Conservation (phyloP, 768 basidiomycete species). For the Fomitopsis serialis region DNA sequence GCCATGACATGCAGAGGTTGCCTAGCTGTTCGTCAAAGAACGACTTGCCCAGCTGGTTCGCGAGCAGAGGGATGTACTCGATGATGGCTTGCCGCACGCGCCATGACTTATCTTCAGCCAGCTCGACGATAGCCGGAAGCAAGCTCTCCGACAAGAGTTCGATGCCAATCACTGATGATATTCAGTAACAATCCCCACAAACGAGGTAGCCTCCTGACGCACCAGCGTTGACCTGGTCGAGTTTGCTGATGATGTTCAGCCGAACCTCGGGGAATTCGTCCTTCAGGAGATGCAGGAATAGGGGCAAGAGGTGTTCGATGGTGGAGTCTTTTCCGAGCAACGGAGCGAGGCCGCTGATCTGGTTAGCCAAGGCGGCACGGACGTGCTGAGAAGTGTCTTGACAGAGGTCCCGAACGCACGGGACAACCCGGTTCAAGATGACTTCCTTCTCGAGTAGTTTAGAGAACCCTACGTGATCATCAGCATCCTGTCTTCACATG, state of each 20-base stretch:
- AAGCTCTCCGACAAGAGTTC: slow-evolving; percentile 91
- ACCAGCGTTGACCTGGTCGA: slow-evolving; percentile 94
- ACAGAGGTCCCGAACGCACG: slow-evolving; percentile 91
- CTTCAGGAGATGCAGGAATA: slow-evolving; percentile 94
- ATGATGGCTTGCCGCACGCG: slow-evolving; percentile 99
- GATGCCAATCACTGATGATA: slow-evolving; percentile 87
- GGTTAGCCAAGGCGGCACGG: slow-evolving; percentile 90
- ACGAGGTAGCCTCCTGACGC: slow-evolving; percentile 6
- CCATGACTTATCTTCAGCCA: slow-evolving; percentile 99
- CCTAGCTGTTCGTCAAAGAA: slow-evolving; percentile 98
- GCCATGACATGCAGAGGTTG: slow-evolving; percentile 97
- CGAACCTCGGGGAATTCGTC: slow-evolving; percentile 99
- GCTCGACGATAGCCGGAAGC: slow-evolving; percentile 93
- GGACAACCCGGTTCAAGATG: slow-evolving; percentile 87
- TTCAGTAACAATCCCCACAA: slow-evolving; percentile 2
- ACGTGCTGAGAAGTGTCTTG: slow-evolving; percentile 96
- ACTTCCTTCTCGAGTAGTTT: slow-evolving; percentile 91
- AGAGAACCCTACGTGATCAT: slow-evolving; percentile 66
- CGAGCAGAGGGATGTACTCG: slow-evolving; percentile 98
- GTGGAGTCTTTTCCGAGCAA: slow-evolving; percentile 90
- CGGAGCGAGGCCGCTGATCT: slow-evolving; percentile 95
- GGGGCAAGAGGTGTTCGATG: slow-evolving; percentile 91
- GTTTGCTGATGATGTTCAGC: slow-evolving; percentile 96
- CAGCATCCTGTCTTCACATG: neutral
- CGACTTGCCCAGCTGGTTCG: slow-evolving; percentile 92